Evolutionary conservation across 176 grass and related monocot species (phyloP).

Genomic region (Themeda triandra): DNA sequence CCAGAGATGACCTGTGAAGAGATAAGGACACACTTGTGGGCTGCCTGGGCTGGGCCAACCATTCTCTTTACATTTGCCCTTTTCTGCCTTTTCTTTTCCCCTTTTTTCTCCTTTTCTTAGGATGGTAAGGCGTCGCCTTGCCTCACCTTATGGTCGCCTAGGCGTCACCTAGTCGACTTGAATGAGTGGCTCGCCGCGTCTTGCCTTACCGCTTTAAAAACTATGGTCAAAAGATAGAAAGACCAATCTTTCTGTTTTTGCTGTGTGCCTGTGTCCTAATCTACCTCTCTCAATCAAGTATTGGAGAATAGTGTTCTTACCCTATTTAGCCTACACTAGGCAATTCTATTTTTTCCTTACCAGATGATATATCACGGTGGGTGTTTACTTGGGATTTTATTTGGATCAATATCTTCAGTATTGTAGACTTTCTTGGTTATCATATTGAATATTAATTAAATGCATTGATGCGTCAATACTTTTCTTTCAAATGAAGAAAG

Average conservation of each 20-base stretch:
- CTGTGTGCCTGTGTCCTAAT: not conserved
- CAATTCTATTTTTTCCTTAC: not conserved
- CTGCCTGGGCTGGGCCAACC: too few species aligned
- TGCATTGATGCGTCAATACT: not conserved
- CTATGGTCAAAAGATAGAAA: not conserved
- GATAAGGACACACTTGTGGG: too few species aligned
- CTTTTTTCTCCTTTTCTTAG: too few species aligned
- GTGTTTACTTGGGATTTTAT: constrained; percentile 2
- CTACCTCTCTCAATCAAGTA: not conserved
- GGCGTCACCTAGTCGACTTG: too few species aligned
- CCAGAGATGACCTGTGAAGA: too few species aligned
- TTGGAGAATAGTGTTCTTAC: not conserved
- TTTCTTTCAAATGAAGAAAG: not conserved
- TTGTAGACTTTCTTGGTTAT: not conserved
- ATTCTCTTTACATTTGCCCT: too few species aligned
- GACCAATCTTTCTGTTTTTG: not conserved
- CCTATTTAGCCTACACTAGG: not conserved
- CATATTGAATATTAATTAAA: not conserved
- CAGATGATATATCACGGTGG: not conserved
- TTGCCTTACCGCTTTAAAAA: too few species aligned
- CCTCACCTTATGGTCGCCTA: too few species aligned
- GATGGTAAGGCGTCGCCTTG: too few species aligned
- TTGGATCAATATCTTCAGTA: not conserved
- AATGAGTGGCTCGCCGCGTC: too few species aligned
- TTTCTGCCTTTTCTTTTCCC: too few species aligned